Evolutionary conservation across 139 green algal species (phyloP).

Genomic region (Coelastrella sp.): DNA sequence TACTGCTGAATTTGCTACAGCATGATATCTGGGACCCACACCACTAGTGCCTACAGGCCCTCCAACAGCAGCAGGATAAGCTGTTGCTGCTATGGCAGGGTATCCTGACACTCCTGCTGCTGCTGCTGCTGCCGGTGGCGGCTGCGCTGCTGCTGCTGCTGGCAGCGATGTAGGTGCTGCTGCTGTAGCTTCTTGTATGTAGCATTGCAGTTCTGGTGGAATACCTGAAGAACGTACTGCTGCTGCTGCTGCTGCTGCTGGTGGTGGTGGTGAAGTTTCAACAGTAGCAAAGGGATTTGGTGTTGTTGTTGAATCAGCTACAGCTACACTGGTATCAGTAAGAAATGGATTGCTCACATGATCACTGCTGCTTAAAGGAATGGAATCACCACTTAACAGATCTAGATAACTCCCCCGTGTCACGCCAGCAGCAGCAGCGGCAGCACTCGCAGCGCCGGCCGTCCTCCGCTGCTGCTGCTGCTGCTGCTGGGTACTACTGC

Average conservation of each 20-base stretch:
- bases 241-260: slow-evolving; percentile 1
- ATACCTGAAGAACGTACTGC: neutral
- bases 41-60: neutral
- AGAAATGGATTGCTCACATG: neutral
- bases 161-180: neutral
- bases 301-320: neutral
- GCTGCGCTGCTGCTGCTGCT: slow-evolving; percentile 22
- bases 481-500: neutral
- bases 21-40: too few relatives aligned
- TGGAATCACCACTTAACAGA: slow-evolving; percentile 20
- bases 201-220: neutral
- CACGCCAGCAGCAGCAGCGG: too few relatives aligned
- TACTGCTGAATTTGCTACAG: too few relatives aligned
- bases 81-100: neutral
- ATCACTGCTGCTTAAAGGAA: neutral
- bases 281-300: neutral
- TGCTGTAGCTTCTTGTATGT: neutral
- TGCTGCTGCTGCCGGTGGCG: neutral
- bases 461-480: slow-evolving; percentile 11
- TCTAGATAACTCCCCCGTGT: slow-evolving; percentile 27
- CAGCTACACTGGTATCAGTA: neutral
- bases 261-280: neutral
- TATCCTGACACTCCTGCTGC: neutral
- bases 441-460: neutral
- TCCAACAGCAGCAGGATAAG: neutral